Conservation (phyloP, 768 basidiomycete genomes). For the Royoungia palumana region DNA sequence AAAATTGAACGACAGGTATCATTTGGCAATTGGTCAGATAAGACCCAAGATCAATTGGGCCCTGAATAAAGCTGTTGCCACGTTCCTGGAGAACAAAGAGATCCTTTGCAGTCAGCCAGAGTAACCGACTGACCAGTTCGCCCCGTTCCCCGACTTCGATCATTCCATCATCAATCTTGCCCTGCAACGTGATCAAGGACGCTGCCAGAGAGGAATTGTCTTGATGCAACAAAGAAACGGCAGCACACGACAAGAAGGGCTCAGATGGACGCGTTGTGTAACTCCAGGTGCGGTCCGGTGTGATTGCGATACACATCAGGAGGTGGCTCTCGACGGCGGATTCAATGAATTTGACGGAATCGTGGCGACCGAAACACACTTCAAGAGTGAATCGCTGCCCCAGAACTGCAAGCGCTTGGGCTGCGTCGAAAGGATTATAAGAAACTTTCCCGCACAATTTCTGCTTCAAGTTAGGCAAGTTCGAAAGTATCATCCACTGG, state of each 20-base stretch:
- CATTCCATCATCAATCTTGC: slow-evolving; percentile 1
- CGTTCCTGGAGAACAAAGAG: not conserved
- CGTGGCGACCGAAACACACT: not conserved
- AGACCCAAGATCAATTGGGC: not conserved
- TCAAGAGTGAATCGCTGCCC: too few species aligned
- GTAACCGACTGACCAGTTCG: slow-evolving; percentile 9
- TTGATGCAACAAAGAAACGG: not conserved
- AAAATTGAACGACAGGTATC: slow-evolving; percentile 1
- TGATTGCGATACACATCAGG: not conserved
- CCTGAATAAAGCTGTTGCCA: too few species aligned
- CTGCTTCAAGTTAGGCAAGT: not conserved
- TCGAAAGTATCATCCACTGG: not conserved
- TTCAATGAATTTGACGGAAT: not conserved
- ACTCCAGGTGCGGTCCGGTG: not conserved
- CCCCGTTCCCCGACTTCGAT: slow-evolving; percentile 5
- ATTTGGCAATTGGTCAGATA: slow-evolving; percentile 2
- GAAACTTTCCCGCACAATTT: not conserved
- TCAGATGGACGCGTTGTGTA: slow-evolving; percentile 11
- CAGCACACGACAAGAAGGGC: too few species aligned
- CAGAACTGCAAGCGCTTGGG: too few species aligned
- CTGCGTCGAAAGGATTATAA: not conserved
- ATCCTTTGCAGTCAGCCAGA: slow-evolving; percentile 9
- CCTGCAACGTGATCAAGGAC: not conserved
- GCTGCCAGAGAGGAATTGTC: not conserved
- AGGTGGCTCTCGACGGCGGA: slow-evolving; percentile 7